Evolutionary conservation across 805 yeast species (phyloP), one percentile per base, ranked within the genome.

Genomic region (Candida awuae): DNA sequence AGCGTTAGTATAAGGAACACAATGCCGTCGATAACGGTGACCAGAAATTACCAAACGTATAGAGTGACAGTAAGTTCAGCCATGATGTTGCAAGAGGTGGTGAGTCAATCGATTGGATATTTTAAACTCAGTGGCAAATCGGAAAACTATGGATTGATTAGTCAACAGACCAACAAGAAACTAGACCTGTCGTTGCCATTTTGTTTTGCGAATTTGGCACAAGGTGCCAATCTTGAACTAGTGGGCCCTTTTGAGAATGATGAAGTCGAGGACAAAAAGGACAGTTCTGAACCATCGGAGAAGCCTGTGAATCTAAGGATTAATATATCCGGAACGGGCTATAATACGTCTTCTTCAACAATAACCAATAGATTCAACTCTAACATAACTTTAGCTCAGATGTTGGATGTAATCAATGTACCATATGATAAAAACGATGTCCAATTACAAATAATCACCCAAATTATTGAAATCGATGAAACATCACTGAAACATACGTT

Each of bases 111-210:
- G 6, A 45, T 63, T 12, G 35, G 41, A 0, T 63, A 65, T 40
- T 68, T 67, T 45, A 59, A 58, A 28, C 35, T 69, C n/a, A n/a
- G n/a, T n/a, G n/a, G n/a, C n/a, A n/a, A n/a, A n/a, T n/a, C n/a
- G n/a, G n/a, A n/a, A n/a, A n/a, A n/a, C n/a, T n/a, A n/a, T n/a
- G n/a, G n/a, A n/a, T n/a, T n/a, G n/a, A n/a, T n/a, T n/a, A n/a
- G n/a, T n/a, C n/a, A n/a, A n/a, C n/a, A n/a, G n/a, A n/a, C n/a
- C n/a, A n/a, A n/a, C n/a, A n/a, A n/a, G n/a, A n/a, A n/a, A n/a
- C n/a, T n/a, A n/a, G n/a, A n/a, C n/a, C n/a, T n/a, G n/a, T 7
- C 28, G n/a, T 41, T 69, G 13, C 74, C 77, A 0, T 50, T 66
- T 41, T 55, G 75, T 38, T 50, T 70, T 14, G 45, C 63, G 16